Conservation (phyloP, 257 asterid species). For the Capsicum rhomboideum region DNA sequence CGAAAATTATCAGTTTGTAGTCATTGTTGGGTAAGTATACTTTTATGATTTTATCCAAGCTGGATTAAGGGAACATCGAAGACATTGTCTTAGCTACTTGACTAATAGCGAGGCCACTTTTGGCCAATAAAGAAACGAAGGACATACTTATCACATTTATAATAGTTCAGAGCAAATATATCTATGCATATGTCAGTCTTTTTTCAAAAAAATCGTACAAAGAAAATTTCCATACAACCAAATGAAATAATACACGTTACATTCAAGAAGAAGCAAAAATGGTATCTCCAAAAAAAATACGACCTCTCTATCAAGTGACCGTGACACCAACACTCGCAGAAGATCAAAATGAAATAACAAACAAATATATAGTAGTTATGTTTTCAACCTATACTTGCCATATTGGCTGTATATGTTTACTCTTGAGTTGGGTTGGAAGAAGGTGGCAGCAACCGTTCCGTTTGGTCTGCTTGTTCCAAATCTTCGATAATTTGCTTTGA, state of each 20-base stretch:
- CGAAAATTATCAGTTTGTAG: no score
- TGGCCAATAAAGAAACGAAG: not conserved
- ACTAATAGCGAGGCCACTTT: not conserved
- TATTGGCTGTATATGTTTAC: not conserved
- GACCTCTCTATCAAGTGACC: not conserved
- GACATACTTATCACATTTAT: not conserved
- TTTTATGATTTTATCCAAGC: no score
- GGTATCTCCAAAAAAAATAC: not conserved
- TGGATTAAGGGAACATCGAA: no score
- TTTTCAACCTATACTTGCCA: not conserved
- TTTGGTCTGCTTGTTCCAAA: constrained; percentile 16
- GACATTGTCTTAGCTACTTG: not conserved
- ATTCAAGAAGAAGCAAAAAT: not conserved
- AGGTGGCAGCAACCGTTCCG: constrained; percentile 26
- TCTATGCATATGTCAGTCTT: no score
- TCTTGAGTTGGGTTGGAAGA: constrained; percentile 1
- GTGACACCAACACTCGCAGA: not conserved
- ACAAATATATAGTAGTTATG: not conserved
- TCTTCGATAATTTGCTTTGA: constrained; percentile 12
- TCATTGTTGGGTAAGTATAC: no score
- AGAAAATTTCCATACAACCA: no score
- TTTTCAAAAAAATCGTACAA: no score
- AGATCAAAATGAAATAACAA: not conserved
- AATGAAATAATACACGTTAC: not conserved
- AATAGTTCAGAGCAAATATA: not conserved